Percentiles rank a stretch among this genome's conserved stretches.
Conservation (phyloP, 169 alveolate genomes). For the Plasmodium vivax region DNA sequence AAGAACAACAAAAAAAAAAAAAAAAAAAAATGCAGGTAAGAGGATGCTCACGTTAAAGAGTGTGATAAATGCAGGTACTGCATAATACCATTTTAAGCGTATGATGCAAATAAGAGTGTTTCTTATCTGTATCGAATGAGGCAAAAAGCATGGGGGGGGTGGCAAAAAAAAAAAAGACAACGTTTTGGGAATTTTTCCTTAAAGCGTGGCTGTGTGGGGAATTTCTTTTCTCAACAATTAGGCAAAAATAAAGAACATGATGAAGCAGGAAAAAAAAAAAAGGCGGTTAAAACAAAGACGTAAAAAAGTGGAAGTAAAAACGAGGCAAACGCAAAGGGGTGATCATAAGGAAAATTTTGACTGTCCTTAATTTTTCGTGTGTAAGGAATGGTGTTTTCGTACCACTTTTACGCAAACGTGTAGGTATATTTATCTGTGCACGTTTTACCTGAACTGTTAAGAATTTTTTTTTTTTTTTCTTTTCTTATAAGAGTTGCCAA, state of each 20-base stretch:
- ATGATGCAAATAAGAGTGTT: neutral
- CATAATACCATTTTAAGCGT: neutral
- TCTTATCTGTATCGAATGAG: neutral
- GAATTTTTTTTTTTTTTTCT: neutral
- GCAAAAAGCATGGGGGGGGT: neutral
- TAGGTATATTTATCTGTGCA: neutral
- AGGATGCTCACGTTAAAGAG: neutral
- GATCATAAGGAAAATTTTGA: neutral
- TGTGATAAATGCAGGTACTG: neutral
- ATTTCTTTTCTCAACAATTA: neutral
- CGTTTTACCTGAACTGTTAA: neutral
- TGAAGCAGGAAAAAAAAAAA: constrained; percentile 12
- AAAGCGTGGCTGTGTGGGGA: neutral
- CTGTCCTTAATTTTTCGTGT: constrained; percentile 21
- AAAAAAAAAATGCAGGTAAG: neutral
- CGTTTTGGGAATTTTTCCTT: constrained; percentile 2
- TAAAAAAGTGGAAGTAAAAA: neutral
- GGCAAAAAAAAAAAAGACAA: neutral
- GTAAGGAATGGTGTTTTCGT: neutral
- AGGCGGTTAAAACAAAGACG: neutral
- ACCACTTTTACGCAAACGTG: constrained; percentile 3
- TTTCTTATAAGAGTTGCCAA: neutral
- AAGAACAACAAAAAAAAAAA: neutral
- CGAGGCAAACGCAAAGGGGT: neutral
- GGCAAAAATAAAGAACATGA: constrained; percentile 12